Evolutionary conservation across 257 asterid species (phyloP).

Genomic region (Euphrasia confusa): DNA sequence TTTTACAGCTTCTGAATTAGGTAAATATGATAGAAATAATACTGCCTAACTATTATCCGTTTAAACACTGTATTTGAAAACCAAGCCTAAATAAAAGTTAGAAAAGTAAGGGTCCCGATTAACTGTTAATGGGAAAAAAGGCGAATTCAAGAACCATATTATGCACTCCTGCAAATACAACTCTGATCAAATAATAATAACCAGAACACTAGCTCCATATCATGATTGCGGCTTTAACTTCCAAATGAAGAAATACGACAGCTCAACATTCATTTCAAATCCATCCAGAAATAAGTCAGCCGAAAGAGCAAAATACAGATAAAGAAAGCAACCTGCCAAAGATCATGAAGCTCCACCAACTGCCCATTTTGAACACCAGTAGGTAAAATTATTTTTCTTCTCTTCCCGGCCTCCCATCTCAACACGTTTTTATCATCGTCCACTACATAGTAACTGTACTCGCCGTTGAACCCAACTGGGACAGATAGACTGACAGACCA

Average conservation of each 20-base stretch:
- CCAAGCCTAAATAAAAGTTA: no score
- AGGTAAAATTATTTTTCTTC: conserved; percentile 63
- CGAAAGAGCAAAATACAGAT: not conserved
- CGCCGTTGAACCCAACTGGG: conserved; percentile 50
- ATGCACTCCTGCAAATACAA: not conserved
- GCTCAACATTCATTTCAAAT: not conserved
- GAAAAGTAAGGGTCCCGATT: not conserved
- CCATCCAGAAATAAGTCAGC: not conserved
- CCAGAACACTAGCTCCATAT: not conserved
- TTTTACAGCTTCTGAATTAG: conserved; percentile 4
- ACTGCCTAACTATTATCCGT: not conserved
- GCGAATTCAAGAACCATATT: not conserved
- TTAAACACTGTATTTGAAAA: no score
- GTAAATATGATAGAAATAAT: no score
- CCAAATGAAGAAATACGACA: not conserved
- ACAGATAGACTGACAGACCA: conserved; percentile 72
- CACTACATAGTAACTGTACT: conserved; percentile 87
- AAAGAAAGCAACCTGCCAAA: conserved; percentile 72
- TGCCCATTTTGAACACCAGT: conserved; percentile 63
- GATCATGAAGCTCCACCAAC: conserved; percentile 74
- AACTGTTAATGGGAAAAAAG: not conserved
- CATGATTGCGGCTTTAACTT: not conserved
- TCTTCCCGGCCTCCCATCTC: conserved; percentile 79
- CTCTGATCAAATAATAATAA: not conserved
- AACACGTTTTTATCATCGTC: conserved; percentile 68